Base-by-base conservation (phyloP, 371 early-diverging fungal genomes). In the Entomophthora muscae region DNA sequence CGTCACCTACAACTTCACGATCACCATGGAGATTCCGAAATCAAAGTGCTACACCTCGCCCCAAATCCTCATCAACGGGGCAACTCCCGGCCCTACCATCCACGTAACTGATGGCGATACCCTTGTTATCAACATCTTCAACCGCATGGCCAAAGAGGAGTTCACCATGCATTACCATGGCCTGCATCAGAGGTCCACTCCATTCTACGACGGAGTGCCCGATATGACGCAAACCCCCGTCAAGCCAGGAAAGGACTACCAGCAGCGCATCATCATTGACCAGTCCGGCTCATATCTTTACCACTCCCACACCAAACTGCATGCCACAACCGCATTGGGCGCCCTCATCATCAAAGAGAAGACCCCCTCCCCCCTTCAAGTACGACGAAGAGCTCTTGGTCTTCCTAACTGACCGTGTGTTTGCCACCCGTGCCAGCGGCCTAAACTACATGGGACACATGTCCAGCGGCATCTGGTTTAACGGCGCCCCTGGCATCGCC, bases 111-210 rank as follows among this genome's bases (percentile, higher is more conserved):
- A 65, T 2, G 73, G 73, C 32, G 76, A 75, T 64, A 65, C 65
- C 24, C 64, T 75, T 51, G 63, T 71, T 22, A 67, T 75, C 63
- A 74, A 71, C 57, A 69, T 74, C 31, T 66, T 65, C 33, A 75
- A 75, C 64, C 67, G 70, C 31, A 57, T 75, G 32, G 62, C 66
- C 33, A 30, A 56, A 29, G 70, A 66, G 52, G 56, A 30, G 0
- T 79, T 82, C 30, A 68, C 82, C 3, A 66, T 87, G 17, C 90
- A 89, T 68, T 73, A 75, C 63, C 88, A 89, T 71, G 88, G 90
- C 22, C 65, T 86, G 63, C 82, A 81, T 54, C 85, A 85, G 71
- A 76, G 74, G n/a, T 75, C 73, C 1, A 78, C 82, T 21, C 73
- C 65, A 33, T 81, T 72, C 66, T 78, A 78, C 69, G 88, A 89